Evolutionary conservation across 73 alveolate genomes (phyloP), one percentile per base, ranked within the genome.

Genomic region (Paramecium sonneborni): DNA sequence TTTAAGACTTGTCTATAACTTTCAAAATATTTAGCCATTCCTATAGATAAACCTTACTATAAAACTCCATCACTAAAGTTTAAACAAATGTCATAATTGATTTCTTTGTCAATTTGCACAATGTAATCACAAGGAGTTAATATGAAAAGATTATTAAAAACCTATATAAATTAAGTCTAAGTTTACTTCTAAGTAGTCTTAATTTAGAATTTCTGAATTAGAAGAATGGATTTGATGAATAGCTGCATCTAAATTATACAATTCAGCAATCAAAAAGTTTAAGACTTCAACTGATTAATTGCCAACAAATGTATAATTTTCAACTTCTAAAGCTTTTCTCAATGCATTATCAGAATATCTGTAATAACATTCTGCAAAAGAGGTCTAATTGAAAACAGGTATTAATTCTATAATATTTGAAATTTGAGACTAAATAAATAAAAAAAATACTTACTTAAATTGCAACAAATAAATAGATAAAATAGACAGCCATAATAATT

Each of bases 11-110:
- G 28, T 67, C 93, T 34, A 11, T 18, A 32, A 86, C 46, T 86
- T 67, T 86, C 93, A 38, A 86, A 86, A 26, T 37, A 86, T 18
- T 76, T 72, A 21, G 93, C 76, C 85, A 86, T 38, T 35, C 88
- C 93, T 8, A 86, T 76, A 1, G 93, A 72, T 38, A 86, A 39
- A 58, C 93, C 93, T 38, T 86, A 12, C 26, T 72, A 5, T 34
- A 74, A 34, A 0, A 74, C 87, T 18, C 87, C 87, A n/a, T 74
- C 58, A 74, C 15, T 39, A 74, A 74, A 74, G 3, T 15, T 37
- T 74, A n/a, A 15, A 39, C 87, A 74, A n/a, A 6, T 14, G 0
- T 74, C 87, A 18, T 37, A 35, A 37, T 14, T 7, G 3, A 74
- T 62, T 62, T 26, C 34, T n/a, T 26, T 0, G 24, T 62, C 84